Base-by-base conservation (phyloP, 257 asterid genomes). In the Perilla frutescens region DNA sequence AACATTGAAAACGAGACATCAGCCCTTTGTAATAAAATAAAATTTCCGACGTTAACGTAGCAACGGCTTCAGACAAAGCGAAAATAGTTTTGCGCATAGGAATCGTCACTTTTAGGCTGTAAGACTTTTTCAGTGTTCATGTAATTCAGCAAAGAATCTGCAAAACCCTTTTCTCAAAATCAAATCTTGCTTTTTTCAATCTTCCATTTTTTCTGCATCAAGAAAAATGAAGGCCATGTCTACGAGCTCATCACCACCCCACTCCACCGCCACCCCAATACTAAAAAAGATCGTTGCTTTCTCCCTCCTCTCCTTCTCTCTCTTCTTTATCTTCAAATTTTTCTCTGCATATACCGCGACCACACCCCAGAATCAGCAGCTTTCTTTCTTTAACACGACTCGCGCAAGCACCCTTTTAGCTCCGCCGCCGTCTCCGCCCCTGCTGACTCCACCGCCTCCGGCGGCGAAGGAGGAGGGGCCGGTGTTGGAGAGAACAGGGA, bases 401-500 rank as follows among this genome's bases (percentile, higher is more conserved):
- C 40, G 66, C 53, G 67, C 72, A 13, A 20, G 50, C 71, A 6
- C 76, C 63, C 59, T 62, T 40, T 40, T 13, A 26, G 43, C 77
- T 4, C 59, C 58, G 6, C 12, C 34, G 54, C 54, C 70, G 56
- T 1, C 29, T 12, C 2, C 12, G 7, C 36, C 26, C 7, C 50
- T 13, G 34, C 29, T 11, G 13, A 2, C 37, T 34, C 34, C 36
- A n/a, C 34, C n/a, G 66, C 6, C 11, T n/a, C 26, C 44, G 26
- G 20, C 44, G 48, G 8, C 4, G 57, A 4, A 4, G 54, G 45
- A 13, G 44, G 32, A 32, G 8, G 47, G 71, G 58, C 70, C 57
- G 73, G 55, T 62, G 69, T 13, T 85, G 73, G 92, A 85, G 79
- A 76, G 89, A 70, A 85, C 90, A 4, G 90, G 93, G 81, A 85